phyloP scores from a whole-genome alignment of 2,329 filamentous ascomycete genomes.

The Neopestalotiopsis sp. region DNA sequence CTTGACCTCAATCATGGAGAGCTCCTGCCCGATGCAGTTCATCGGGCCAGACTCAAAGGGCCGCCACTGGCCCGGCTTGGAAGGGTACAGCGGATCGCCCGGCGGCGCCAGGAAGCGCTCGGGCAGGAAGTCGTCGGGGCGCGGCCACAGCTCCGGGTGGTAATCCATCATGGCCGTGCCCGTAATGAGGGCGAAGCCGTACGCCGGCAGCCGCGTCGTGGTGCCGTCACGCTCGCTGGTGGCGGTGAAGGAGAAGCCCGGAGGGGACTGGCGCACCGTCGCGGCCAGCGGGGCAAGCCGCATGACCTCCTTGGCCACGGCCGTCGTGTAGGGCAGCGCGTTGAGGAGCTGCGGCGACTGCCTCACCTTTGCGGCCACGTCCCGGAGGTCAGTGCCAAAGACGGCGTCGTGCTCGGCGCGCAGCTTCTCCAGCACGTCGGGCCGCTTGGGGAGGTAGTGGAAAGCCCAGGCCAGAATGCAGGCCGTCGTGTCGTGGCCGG shows the following conservation, averaged over 20 bases:
- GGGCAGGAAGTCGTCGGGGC: slow-evolving; percentile 45
- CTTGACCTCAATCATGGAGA: slow-evolving; percentile 42
- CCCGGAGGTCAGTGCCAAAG: slow-evolving; percentile 46
- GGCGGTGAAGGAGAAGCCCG: slow-evolving; percentile 43
- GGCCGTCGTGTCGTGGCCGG: slow-evolving; percentile 35
- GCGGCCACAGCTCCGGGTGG: slow-evolving; percentile 42
- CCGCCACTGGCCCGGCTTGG: slow-evolving; percentile 33
- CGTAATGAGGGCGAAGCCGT: slow-evolving; percentile 32
- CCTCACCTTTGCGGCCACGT: slow-evolving; percentile 42
- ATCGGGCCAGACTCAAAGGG: slow-evolving; percentile 45
- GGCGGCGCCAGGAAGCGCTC: slow-evolving; percentile 45
- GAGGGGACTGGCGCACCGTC: slow-evolving; percentile 40
- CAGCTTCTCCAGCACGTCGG: slow-evolving; percentile 5
- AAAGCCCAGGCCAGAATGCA: slow-evolving; percentile 29
- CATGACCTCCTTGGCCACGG: slow-evolving; percentile 58
- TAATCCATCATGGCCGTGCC: slow-evolving; percentile 34
- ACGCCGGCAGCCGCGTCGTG: slow-evolving; percentile 37
- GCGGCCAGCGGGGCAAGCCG: slow-evolving; percentile 55
- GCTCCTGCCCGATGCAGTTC: slow-evolving; percentile 42
- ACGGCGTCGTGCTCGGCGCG: slow-evolving; percentile 33
- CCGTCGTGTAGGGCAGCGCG: slow-evolving; percentile 54
- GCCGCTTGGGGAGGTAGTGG: slow-evolving; percentile 21
- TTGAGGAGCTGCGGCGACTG: slow-evolving; percentile 51
- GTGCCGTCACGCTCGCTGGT: slow-evolving; percentile 37
- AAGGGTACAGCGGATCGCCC: slow-evolving; percentile 31